Conservation (phyloP, 805 yeast genomes). For the Ogataea populi-albae region DNA sequence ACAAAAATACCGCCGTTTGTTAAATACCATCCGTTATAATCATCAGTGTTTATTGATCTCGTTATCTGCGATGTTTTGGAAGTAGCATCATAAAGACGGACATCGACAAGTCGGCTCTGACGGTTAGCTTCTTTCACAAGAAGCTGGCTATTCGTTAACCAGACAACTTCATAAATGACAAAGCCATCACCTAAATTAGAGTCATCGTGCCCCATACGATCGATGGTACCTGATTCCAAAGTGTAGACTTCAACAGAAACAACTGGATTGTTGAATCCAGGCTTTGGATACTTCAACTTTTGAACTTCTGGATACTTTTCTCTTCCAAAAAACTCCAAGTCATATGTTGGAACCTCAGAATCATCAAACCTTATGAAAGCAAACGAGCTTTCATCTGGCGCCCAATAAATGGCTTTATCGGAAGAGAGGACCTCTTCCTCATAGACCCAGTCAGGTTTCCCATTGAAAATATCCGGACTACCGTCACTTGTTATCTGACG, state of each 20-base stretch:
- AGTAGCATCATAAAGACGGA: slow-evolving; percentile 41
- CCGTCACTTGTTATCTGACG: slow-evolving; percentile 52
- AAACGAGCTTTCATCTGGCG: slow-evolving; percentile 56
- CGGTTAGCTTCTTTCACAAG: slow-evolving; percentile 63
- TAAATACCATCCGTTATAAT: slow-evolving; percentile 54
- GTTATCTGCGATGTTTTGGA: slow-evolving; percentile 34
- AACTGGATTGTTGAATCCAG: slow-evolving; percentile 62
- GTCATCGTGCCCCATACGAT: slow-evolving; percentile 27
- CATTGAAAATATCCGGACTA: slow-evolving; percentile 50
- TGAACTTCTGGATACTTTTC: slow-evolving; percentile 45
- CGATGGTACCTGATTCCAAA: slow-evolving; percentile 25
- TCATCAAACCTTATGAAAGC: slow-evolving; percentile 60
- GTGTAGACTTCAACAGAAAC: slow-evolving; percentile 46
- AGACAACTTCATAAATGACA: slow-evolving; percentile 58
- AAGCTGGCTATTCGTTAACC: slow-evolving; percentile 51
- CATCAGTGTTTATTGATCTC: slow-evolving; percentile 42
- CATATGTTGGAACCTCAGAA: slow-evolving; percentile 50
- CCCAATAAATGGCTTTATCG: slow-evolving; percentile 71
- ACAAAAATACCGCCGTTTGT: slow-evolving; percentile 36
- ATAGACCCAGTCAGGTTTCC: slow-evolving; percentile 80
- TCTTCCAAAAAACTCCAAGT: slow-evolving; percentile 49
- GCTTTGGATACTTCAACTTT: slow-evolving; percentile 65
- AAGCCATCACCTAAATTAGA: slow-evolving; percentile 41
- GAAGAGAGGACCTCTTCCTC: slow-evolving; percentile 70
- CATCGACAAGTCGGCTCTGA: slow-evolving; percentile 52